These are phyloP conservation scores for Calonectria crousiana DNA, from an alignment of 2,329 filamentous ascomycete species.

Conservation along the genomic window DNA sequence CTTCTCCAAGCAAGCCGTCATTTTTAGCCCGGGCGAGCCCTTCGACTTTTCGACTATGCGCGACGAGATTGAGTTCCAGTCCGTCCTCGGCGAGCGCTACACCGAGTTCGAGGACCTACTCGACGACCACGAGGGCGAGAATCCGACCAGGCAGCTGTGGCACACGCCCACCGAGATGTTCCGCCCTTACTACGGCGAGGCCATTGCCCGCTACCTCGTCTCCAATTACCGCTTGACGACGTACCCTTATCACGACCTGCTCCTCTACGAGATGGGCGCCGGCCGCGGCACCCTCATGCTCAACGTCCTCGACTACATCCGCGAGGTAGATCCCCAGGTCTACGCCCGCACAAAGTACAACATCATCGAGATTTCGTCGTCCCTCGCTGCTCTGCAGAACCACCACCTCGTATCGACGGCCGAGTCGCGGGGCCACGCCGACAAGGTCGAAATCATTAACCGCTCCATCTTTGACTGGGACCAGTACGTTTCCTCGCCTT, in stretches of 20 bases:
- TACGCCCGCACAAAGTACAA: slow-evolving; percentile 94
- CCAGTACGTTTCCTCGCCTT: slow-evolving; percentile 87
- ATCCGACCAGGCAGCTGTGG: slow-evolving; percentile 90
- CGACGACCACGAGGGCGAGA: slow-evolving; percentile 75
- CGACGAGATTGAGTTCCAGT: slow-evolving; percentile 89
- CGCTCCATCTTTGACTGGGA: slow-evolving; percentile 95
- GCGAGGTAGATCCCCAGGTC: slow-evolving; percentile 87
- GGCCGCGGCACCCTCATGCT: slow-evolving; percentile 98
- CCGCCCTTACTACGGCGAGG: slow-evolving; percentile 95
- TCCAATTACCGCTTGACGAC: slow-evolving; percentile 95
- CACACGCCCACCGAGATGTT: slow-evolving; percentile 99
- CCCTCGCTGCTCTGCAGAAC: slow-evolving; percentile 82
- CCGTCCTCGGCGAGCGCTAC: slow-evolving; percentile 82
- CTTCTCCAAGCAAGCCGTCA: slow-evolving; percentile 95
- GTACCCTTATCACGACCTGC: slow-evolving; percentile 95
- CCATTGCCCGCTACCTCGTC: slow-evolving; percentile 94
- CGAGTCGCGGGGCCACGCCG: slow-evolving; percentile 79
- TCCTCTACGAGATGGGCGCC: slow-evolving; percentile 99
- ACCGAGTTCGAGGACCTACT: slow-evolving; percentile 90
- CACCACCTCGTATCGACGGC: slow-evolving; percentile 76
- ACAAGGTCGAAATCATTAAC: slow-evolving; percentile 95
- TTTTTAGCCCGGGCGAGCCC: slow-evolving; percentile 91
- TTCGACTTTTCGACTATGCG: slow-evolving; percentile 87
- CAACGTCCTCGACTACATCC: slow-evolving; percentile 97
- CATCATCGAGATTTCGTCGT: slow-evolving; percentile 93